Evolutionary conservation across 371 early-diverging fungal species (phyloP).

Genomic region (Sporodiniella umbellata): DNA sequence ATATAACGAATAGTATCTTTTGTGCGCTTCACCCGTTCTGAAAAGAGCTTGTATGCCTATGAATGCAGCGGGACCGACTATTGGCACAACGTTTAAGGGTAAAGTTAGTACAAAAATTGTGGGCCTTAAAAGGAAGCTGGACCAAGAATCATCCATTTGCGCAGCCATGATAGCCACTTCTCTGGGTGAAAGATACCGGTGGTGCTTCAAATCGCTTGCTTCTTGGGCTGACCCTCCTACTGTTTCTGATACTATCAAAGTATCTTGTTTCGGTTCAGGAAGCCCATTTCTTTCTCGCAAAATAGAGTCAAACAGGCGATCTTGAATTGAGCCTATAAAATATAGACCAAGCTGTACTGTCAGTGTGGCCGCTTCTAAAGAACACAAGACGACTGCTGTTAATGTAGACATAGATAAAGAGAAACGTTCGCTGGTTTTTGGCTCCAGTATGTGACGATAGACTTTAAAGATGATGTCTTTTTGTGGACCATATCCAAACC

Average conservation of each 20-base stretch:
- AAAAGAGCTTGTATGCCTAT: constrained; percentile 32
- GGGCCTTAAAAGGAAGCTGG: constrained; percentile 19
- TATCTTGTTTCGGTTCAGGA: constrained; percentile 1
- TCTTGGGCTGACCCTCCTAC: constrained; percentile 10
- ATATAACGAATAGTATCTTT: constrained; percentile 34
- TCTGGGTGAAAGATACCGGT: constrained; percentile 24
- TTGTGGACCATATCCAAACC: constrained; percentile 28
- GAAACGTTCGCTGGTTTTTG: neutral
- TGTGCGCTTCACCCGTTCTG: constrained; percentile 30
- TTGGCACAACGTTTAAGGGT: constrained; percentile 35
- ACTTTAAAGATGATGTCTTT: constrained; percentile 6
- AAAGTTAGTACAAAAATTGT: constrained; percentile 28
- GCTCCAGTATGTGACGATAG: neutral
- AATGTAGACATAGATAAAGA: constrained; percentile 1
- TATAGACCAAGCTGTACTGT: constrained; percentile 18
- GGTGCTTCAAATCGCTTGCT: neutral
- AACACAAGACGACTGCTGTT: constrained; percentile 19
- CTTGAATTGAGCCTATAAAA: constrained; percentile 27
- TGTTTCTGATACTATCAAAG: constrained; percentile 1
- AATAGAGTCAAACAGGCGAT: constrained; percentile 36
- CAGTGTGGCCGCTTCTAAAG: constrained; percentile 27
- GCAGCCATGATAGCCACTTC: constrained; percentile 29
- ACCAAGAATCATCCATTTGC: constrained; percentile 24
- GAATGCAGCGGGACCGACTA: constrained; percentile 29
- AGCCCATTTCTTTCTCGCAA: constrained; percentile 22